A percentile compares a stretch with the other conserved stretches of the same genome.
Conservation (phyloP, 2,329 filamentous ascomycete species). For the Aureobasidium sp. region DNA sequence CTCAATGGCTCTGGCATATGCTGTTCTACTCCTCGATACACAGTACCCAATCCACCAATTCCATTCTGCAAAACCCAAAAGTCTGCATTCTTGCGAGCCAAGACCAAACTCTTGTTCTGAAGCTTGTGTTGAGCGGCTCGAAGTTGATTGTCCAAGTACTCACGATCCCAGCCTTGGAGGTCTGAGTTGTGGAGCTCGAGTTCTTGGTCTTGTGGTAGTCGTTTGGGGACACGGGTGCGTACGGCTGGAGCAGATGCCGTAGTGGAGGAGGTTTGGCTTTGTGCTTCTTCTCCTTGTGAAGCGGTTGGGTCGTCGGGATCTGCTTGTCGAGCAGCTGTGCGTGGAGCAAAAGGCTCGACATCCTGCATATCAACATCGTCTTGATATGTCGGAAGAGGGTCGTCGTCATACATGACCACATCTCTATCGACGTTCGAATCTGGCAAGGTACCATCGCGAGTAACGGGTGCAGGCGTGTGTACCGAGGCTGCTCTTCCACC, state of each 20-base stretch:
- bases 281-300: conserved; percentile 15
- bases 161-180: conserved; percentile 46
- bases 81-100: conserved; percentile 55
- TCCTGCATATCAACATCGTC: conserved; percentile 1
- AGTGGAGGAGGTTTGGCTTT: conserved; percentile 30
- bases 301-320: not conserved
- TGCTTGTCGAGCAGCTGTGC: not conserved
- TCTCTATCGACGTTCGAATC: conserved; percentile 7
- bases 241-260: conserved; percentile 34
- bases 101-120: conserved; percentile 30
- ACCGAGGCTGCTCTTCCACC: not conserved
- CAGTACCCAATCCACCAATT: conserved; percentile 45
- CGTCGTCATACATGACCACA: conserved; percentile 7
- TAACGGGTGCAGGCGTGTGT: not conserved
- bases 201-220: conserved; percentile 39
- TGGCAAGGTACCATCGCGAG: not conserved
- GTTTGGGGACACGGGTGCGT: conserved; percentile 31
- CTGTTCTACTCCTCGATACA: conserved; percentile 31
- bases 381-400: not conserved
- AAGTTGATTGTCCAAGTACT: not conserved
- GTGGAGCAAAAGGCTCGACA: not conserved
- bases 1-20: conserved; percentile 44
- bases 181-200: conserved; percentile 50
- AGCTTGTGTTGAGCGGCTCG: conserved; percentile 1
- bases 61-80: conserved; percentile 52